Base-by-base conservation (phyloP, 116 monocot genomes). In the Phalaenopsis hybrid region DNA sequence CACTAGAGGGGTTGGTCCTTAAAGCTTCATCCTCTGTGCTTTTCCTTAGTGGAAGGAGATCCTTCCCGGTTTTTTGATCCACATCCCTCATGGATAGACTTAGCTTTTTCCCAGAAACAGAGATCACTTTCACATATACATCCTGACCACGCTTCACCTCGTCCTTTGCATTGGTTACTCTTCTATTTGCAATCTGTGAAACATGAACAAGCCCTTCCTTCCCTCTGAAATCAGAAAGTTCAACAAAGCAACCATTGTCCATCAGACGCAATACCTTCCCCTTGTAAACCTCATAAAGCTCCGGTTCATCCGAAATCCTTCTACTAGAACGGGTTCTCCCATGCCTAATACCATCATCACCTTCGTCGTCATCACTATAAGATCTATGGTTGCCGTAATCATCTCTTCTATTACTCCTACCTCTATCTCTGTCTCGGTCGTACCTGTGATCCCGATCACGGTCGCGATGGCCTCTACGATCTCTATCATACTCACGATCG, bases 71-170 rank as follows among this genome's bases (percentile, higher is more conserved):
- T 28, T 87, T 88, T 88, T 97, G 97, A 86, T 97, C 93, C 16
- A 92, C 97, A 84, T 97, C 97, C 79, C 94, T 82, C 94, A 97
- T 97, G 0, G 94, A 91, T 43, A 97, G 78, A 73, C 97, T 94
- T 44, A 97, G 78, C 78, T 96, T 94, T 81, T 94, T 92, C 45
- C 97, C 97, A 3, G 91, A 90, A 13, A 97, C 61, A 0, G 97
- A 97, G 7, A 94, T 91, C 75, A 97, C 92, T 88, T 97, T 97
- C 48, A 97, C 97, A 67, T 80, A 97, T 44, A 92, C 97, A 75
- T 92, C 90, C 86, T 97, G 92, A 44, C 94, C 97, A 0, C 93
- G 85, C 86, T 97, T 97, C 79, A 93, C 88, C 23, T 34, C 78
- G 1, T 96, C 94, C 77, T 96, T 96, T 0, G 89, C 92, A 87